Percentiles rank a stretch among this genome's conserved stretches.
These are phyloP conservation scores for Candida sp. DNA, from an alignment of 1,139 yeast genomes.

Conservation along the genomic window DNA sequence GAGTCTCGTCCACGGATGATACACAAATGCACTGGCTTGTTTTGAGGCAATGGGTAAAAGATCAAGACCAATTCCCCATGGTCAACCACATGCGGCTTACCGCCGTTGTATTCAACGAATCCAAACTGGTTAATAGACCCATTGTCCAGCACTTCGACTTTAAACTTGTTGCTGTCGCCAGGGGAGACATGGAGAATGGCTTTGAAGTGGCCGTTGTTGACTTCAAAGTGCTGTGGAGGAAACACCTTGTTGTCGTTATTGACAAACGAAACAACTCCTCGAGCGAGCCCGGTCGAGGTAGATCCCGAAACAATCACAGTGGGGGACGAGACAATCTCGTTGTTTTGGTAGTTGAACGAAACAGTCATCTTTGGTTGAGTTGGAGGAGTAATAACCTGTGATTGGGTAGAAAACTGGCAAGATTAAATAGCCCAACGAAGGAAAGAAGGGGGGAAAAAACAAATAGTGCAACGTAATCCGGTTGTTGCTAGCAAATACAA, in stretches of 20 bases:
- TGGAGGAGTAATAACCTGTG: too few species aligned
- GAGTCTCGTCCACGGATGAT: constrained; percentile 81
- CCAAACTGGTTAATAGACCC: constrained; percentile 33
- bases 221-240: constrained; percentile 76
- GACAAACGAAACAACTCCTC: constrained; percentile 35
- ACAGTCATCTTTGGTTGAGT: constrained; percentile 23
- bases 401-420: background rate
- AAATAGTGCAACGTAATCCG: background rate
- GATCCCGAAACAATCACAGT: constrained; percentile 42
- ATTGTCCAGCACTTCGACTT: constrained; percentile 27
- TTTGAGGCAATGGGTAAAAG: constrained; percentile 64
- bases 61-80: constrained; percentile 34
- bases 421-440: background rate
- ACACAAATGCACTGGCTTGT: constrained; percentile 85
- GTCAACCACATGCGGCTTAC: constrained; percentile 26
- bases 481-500: background rate
- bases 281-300: constrained; percentile 19
- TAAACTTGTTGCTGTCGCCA: constrained; percentile 55
- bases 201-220: constrained; percentile 74
- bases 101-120: constrained; percentile 24
- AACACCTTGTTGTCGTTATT: constrained; percentile 52
- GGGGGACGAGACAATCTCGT: constrained; percentile 48
- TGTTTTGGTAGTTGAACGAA: constrained; percentile 35
- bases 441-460: background rate
- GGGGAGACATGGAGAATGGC: constrained; percentile 73